These are phyloP conservation scores for Solanum piurae DNA, from an alignment of 257 asterid genomes.

Conservation along the genomic window DNA sequence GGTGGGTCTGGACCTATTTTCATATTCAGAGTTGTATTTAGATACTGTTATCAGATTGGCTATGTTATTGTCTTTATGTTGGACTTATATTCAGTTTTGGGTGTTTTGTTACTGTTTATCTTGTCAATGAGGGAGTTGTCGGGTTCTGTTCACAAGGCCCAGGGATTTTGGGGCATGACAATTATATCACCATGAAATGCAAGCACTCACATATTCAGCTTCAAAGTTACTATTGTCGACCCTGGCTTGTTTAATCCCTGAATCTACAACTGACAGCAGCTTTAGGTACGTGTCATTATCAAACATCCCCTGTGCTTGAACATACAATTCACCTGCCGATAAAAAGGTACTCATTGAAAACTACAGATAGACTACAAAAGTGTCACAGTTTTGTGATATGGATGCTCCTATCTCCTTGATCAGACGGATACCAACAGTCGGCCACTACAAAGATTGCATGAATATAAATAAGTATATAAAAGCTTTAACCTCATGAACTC, in stretches of 20 bases:
- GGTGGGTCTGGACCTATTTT: neutral
- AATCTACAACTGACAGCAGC: slow-evolving; percentile 59
- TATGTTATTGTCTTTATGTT: neutral
- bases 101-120: neutral
- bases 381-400: neutral
- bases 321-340: slow-evolving; percentile 81
- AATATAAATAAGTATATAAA: neutral
- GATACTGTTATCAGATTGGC: neutral
- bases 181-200: slow-evolving; percentile 6
- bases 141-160: neutral
- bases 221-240: slow-evolving; percentile 51
- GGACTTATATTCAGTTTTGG: neutral
- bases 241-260: slow-evolving; percentile 59
- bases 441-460: neutral
- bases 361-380: neutral
- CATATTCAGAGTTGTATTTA: neutral
- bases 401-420: neutral
- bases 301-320: slow-evolving; percentile 77
- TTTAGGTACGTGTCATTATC: slow-evolving; percentile 53
- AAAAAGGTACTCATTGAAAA: neutral
- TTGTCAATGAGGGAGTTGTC: neutral
- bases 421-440: neutral
- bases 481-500: neutral
- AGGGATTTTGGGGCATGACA: neutral
- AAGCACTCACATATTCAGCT: slow-evolving; percentile 74